phyloP scores from a whole-genome alignment of 768 basidiomycete species.

The Amyloporia xantha region DNA sequence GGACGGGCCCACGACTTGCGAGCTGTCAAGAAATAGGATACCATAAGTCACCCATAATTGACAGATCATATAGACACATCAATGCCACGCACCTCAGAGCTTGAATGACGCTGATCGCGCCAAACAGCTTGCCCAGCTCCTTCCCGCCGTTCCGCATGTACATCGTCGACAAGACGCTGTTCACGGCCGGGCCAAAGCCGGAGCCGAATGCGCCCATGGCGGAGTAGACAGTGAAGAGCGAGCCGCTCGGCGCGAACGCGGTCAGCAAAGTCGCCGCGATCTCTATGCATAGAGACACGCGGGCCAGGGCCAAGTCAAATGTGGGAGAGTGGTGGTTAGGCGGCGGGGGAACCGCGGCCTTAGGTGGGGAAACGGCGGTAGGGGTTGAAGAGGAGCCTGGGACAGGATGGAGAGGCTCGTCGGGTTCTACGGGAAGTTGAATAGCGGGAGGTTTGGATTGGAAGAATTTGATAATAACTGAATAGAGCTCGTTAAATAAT shows the following conservation, averaged over 20 bases:
- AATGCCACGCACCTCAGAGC: conserved; percentile 46
- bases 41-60: background rate
- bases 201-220: conserved; percentile 50
- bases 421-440: conserved; percentile 18
- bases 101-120: conserved; percentile 69
- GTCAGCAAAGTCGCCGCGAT: conserved; percentile 43
- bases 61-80: background rate
- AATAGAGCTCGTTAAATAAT: no score
- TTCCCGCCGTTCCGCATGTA: conserved; percentile 48
- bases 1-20: conserved; percentile 64
- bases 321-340: conserved; percentile 30
- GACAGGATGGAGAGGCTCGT: conserved; percentile 17
- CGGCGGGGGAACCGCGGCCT: conserved; percentile 7
- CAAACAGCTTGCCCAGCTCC: conserved; percentile 73
- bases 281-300: conserved; percentile 55
- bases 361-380: background rate
- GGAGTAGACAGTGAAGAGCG: conserved; percentile 45
- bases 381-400: background rate
- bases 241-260: conserved; percentile 32
- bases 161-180: conserved; percentile 66
- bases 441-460: conserved; percentile 34
- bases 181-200: conserved; percentile 59
- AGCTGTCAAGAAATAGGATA: conserved; percentile 30
- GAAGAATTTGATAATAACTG: conserved; percentile 50
- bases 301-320: conserved; percentile 69